Evolutionary conservation across 2,329 filamentous ascomycete genomes (phyloP).

Genomic region (Aspergillus clavatus): DNA sequence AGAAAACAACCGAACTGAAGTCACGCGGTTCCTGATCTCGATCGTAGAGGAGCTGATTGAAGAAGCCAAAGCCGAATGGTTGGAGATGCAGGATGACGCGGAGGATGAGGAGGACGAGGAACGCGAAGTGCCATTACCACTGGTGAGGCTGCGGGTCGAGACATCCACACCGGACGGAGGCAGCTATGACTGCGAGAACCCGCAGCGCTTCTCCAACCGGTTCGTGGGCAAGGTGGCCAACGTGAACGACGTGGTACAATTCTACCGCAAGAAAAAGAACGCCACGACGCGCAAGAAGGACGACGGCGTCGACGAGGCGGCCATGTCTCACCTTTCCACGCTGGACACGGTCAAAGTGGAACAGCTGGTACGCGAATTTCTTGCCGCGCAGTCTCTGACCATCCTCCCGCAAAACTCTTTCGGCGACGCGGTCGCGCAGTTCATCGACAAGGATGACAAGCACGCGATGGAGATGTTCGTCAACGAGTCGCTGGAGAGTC

Average conservation of each 20-base stretch:
- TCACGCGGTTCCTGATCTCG: conserved; percentile 70
- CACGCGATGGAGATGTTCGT: conserved; percentile 83
- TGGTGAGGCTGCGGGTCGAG: conserved; percentile 87
- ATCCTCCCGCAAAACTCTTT: conserved; percentile 91
- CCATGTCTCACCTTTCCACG: conserved; percentile 55
- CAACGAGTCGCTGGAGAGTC: conserved; percentile 63
- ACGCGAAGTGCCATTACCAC: conserved; percentile 65
- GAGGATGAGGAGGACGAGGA: conserved; percentile 55
- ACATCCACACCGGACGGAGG: conserved; percentile 80
- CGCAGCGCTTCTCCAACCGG: conserved; percentile 89
- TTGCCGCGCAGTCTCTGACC: conserved; percentile 80
- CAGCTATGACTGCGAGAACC: conserved; percentile 86
- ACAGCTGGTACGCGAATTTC: conserved; percentile 79
- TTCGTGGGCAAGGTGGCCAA: conserved; percentile 92
- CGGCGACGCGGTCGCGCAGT: conserved; percentile 86
- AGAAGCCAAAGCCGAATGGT: conserved; percentile 77
- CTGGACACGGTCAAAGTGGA: conserved; percentile 82
- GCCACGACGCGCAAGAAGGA: conserved; percentile 47
- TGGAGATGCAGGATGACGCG: conserved; percentile 64
- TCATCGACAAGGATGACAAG: conserved; percentile 92
- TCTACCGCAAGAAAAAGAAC: conserved; percentile 78
- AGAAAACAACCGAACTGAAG: conserved; percentile 74
- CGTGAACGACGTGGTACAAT: conserved; percentile 87
- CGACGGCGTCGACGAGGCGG: conserved; percentile 57
- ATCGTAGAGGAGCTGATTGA: conserved; percentile 84